phyloP scores from a whole-genome alignment of 306 rosid genomes.

The Prunus salicina region DNA sequence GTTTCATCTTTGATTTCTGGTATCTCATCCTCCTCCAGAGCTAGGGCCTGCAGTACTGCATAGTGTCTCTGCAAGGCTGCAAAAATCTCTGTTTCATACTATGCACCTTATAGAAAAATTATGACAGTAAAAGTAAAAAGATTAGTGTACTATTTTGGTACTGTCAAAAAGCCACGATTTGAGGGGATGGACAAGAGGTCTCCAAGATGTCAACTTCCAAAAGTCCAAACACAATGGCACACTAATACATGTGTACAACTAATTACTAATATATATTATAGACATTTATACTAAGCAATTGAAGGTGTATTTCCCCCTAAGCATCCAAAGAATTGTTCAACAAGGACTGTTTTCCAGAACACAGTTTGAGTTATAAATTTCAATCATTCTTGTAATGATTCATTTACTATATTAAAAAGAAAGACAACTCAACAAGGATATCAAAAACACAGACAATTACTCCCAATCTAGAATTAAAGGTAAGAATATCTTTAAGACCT shows the following conservation, averaged over 20 bases:
- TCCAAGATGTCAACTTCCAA: background rate
- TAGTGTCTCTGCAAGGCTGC: slow-evolving; percentile 97
- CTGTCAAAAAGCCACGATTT: background rate
- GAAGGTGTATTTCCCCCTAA: background rate
- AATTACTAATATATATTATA: background rate
- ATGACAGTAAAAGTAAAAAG: background rate
- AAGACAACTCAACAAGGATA: background rate
- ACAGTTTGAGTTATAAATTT: background rate
- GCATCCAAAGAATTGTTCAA: background rate
- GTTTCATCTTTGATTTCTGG: slow-evolving; percentile 87
- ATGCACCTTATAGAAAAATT: background rate
- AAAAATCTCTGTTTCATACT: slow-evolving; percentile 16
- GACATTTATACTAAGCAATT: background rate
- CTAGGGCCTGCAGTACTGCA: slow-evolving; percentile 81
- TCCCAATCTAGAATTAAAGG: too few species aligned
- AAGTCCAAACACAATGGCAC: background rate
- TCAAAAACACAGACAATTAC: background rate
- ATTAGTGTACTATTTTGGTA: background rate
- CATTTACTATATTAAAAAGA: background rate
- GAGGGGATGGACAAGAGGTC: background rate
- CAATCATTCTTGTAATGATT: background rate
- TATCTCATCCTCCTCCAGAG: slow-evolving; percentile 81
- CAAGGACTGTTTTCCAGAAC: background rate
- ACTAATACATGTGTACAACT: background rate
- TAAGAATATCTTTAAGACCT: too few species aligned